Base-by-base conservation (phyloP, 1,284 basidiomycete genomes). In the Uromyces viciae-fabae region DNA sequence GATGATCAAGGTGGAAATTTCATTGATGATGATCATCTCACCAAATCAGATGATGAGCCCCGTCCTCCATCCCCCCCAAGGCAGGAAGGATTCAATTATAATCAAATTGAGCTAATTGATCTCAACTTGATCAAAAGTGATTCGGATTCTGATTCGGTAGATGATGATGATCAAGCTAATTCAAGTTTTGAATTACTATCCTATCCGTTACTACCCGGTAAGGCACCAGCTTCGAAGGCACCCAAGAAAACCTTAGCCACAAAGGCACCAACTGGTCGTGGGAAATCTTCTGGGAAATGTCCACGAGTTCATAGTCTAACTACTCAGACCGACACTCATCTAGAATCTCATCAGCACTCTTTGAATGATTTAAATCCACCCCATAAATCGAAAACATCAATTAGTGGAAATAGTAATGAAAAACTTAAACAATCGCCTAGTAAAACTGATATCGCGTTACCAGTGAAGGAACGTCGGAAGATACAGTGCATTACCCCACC, bases 11-110 rank as follows among this genome's bases (percentile, higher is more conserved):
- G 22, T 25, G 81, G 80, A 4, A 75, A 73, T 17, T 69, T 64
- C 31, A 73, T 58, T 22, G 75, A 76, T 43, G 52, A 73, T 19
- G 75, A 77, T 42, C 42, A 25, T 38, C 15, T 66, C 38, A 7
- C 28, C 28, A 77, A 64, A 49, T 77, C 75, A 25, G 75, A 77
- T 28, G 75, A 77, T 33, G 75, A 77, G 28, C 75, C 75, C 40
- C 75, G 75, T 19, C 75, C 75, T 19, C 75, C 75, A 11, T 68
- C 75, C 36, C 75, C 75, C 19, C 75, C 75, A 8, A 40, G 62
- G 28, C 62, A 68, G 15, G n/a, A 66, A 19, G 36, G 28, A 5
- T 43, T 68, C 28, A 31, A 36, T 68, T 64, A 33, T 66, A 25
- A 75, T 33, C 52, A 52, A 28, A 14, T 25, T 14, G 58, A 64